Percentiles rank a stretch among this genome's conserved stretches.
Evolutionary conservation across 2,329 filamentous ascomycete species (phyloP).

Genomic region (Phialophora chinensis): DNA sequence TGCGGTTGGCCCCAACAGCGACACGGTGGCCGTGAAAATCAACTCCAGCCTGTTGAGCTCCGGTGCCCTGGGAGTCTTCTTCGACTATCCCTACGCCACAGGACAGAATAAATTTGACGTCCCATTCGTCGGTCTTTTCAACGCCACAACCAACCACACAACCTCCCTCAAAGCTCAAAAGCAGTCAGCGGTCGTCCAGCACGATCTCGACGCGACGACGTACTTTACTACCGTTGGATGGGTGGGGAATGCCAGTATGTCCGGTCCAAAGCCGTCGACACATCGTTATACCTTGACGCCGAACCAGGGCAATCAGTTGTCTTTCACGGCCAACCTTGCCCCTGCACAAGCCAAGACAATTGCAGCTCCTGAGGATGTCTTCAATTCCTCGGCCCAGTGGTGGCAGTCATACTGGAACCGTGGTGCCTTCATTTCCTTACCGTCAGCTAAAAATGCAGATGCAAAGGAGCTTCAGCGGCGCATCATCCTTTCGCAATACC

Average conservation of each 20-base stretch:
- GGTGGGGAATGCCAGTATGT: constrained; percentile 46
- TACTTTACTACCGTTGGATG: constrained; percentile 53
- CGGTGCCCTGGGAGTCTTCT: constrained; percentile 54
- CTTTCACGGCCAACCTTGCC: constrained; percentile 10
- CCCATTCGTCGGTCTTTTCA: constrained; percentile 61
- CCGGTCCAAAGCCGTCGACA: constrained; percentile 44
- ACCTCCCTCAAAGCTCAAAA: constrained; percentile 46
- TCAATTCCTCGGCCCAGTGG: constrained; percentile 48
- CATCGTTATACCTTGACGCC: constrained; percentile 54
- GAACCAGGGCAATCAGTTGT: constrained; percentile 31
- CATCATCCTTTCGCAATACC: constrained; percentile 60
- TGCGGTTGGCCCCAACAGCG: constrained; percentile 53
- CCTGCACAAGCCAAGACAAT: background rate
- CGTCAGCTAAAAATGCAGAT: constrained; percentile 56
- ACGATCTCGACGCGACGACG: constrained; percentile 52
- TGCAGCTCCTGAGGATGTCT: background rate
- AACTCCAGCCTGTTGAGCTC: constrained; percentile 50
- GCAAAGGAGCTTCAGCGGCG: constrained; percentile 57
- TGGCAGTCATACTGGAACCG: constrained; percentile 59
- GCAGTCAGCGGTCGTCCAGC: constrained; percentile 49
- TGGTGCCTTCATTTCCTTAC: constrained; percentile 61
- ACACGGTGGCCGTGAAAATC: constrained; percentile 54
- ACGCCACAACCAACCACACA: constrained; percentile 54
- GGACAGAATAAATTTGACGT: constrained; percentile 60
- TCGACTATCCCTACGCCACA: constrained; percentile 60